A percentile compares a stretch with the other conserved stretches of the same genome.
These are phyloP conservation scores for Xylaria sp. DNA, from an alignment of 2,329 filamentous ascomycete species.

Conservation along the genomic window DNA sequence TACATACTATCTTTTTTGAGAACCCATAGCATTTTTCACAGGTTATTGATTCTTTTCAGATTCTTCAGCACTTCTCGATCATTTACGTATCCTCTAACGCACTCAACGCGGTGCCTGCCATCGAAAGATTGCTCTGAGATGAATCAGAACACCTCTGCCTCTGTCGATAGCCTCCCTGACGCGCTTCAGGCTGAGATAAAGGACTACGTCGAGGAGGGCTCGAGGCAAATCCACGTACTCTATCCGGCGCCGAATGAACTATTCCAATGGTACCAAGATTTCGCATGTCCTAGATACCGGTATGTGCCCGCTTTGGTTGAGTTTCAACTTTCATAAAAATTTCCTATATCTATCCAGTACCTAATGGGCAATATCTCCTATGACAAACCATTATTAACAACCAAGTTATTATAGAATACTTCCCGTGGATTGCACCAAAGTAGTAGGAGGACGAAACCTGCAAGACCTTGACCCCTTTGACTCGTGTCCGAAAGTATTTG, in stretches of 20 bases:
- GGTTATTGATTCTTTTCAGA: too few species aligned
- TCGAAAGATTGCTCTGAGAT: not conserved
- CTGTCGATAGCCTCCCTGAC: not conserved
- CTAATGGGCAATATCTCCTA: not conserved
- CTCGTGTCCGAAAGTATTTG: not conserved
- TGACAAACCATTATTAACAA: not conserved
- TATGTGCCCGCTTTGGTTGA: not conserved
- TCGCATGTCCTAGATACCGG: conserved; percentile 17
- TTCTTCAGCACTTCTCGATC: too few species aligned
- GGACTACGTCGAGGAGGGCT: not conserved
- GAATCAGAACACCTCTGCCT: not conserved
- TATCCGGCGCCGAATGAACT: not conserved
- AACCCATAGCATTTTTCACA: too few species aligned
- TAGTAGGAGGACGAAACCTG: not conserved
- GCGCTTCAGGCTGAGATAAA: not conserved
- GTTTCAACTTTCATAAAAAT: not conserved
- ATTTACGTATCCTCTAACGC: too few species aligned
- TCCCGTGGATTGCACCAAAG: conserved; percentile 1
- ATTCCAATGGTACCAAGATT: not conserved
- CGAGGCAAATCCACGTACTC: conserved; percentile 16
- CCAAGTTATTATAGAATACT: not conserved
- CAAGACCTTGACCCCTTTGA: too few species aligned
- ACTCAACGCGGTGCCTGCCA: not conserved
- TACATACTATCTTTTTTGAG: too few species aligned
- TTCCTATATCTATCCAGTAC: not conserved